Conservation (phyloP, 2,329 filamentous ascomycete species). For the Nemania diffusa region DNA sequence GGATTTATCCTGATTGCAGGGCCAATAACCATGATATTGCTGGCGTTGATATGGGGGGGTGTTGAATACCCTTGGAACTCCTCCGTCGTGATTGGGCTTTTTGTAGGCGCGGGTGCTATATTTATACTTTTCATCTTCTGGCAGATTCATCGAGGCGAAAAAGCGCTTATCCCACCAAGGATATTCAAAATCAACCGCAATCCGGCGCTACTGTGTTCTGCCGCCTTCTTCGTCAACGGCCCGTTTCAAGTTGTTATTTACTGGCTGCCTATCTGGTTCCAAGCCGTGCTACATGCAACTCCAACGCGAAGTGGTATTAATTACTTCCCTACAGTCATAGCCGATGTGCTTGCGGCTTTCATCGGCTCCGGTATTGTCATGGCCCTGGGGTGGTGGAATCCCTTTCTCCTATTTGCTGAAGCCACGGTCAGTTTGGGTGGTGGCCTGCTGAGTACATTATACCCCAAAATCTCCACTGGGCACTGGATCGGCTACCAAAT, state of each 20-base stretch:
- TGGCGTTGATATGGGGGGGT: conserved; percentile 36
- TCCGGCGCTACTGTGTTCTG: conserved; percentile 8
- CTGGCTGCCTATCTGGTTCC: conserved; percentile 41
- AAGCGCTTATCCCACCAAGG: conserved; percentile 32
- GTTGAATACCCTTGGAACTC: conserved; percentile 34
- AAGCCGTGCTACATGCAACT: conserved; percentile 20
- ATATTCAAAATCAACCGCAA: conserved; percentile 35
- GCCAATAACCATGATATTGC: conserved; percentile 30
- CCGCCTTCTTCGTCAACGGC: conserved; percentile 37
- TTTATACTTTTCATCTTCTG: conserved; percentile 33
- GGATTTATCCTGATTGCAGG: not conserved
- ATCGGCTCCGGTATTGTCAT: conserved; percentile 31
- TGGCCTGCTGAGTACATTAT: conserved; percentile 32
- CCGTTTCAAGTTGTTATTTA: conserved; percentile 37
- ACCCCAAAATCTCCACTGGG: conserved; percentile 24
- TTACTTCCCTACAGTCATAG: conserved; percentile 37
- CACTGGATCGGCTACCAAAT: conserved; percentile 41
- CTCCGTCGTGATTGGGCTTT: conserved; percentile 39
- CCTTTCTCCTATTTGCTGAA: conserved; percentile 32
- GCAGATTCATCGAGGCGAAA: conserved; percentile 20
- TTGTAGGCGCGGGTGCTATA: conserved; percentile 32
- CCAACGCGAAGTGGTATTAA: conserved; percentile 30
- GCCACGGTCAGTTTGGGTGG: conserved; percentile 31
- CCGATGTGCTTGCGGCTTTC: conserved; percentile 33
- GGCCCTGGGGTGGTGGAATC: conserved; percentile 36